A percentile compares a stretch with the other conserved stretches of the same genome.
Conservation (phyloP, 2,329 filamentous ascomycete species). For the Juglanconis oblonga region DNA sequence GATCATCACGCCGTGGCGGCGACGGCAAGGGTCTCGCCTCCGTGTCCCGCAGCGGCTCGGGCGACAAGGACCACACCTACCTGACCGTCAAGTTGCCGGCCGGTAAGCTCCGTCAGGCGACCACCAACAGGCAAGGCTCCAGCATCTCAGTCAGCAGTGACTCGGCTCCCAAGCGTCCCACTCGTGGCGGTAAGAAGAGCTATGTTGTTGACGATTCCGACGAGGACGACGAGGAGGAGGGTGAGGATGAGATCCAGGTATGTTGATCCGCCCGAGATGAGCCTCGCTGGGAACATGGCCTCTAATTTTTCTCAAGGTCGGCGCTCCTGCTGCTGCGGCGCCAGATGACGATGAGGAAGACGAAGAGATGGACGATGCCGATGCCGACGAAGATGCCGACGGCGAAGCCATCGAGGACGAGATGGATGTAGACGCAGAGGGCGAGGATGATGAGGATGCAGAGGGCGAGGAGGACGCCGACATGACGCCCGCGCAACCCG, state of each 20-base stretch:
- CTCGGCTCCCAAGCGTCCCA: conserved; percentile 48
- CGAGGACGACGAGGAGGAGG: conserved; percentile 24
- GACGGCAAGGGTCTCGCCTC: conserved; percentile 39
- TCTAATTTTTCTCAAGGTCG: conserved; percentile 24
- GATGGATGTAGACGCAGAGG: conserved; percentile 44
- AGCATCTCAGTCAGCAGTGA: conserved; percentile 32
- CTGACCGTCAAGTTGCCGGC: conserved; percentile 52
- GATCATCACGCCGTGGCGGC: conserved; percentile 47
- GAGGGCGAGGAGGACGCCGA: conserved; percentile 50
- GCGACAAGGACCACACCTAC: conserved; percentile 44
- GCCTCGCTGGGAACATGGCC: conserved; percentile 29
- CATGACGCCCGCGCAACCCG: conserved; percentile 31
- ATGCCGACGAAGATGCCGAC: conserved; percentile 35
- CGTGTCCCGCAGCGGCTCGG: conserved; percentile 40
- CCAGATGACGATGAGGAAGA: conserved; percentile 19
- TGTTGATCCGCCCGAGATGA: neutral
- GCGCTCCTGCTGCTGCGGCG: conserved; percentile 11
- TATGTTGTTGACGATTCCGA: conserved; percentile 55
- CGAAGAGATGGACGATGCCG: conserved; percentile 30
- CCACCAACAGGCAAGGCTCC: conserved; percentile 35
- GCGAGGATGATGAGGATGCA: conserved; percentile 41
- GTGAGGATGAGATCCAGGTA: conserved; percentile 25
- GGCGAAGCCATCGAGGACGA: conserved; percentile 35
- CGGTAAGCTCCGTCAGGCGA: conserved; percentile 50
- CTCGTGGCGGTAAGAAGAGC: conserved; percentile 55